phyloP scores from a whole-genome alignment of 257 asterid genomes.

The Catharanthus roseus region DNA sequence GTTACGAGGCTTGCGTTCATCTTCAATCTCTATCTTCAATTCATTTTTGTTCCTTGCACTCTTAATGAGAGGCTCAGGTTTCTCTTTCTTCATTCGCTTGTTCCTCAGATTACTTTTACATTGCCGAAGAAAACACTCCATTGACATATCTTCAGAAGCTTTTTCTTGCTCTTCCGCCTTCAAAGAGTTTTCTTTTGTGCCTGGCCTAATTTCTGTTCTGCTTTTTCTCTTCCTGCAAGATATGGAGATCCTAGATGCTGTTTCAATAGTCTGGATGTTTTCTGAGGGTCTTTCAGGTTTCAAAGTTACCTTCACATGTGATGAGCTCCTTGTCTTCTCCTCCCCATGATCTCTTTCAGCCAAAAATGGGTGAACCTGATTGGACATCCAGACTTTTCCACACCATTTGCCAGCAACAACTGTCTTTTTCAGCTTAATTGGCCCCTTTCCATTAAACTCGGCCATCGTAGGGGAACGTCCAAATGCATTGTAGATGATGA shows the following conservation, averaged over 20 bases:
- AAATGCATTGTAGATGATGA: constrained; percentile 62
- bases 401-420: constrained; percentile 98
- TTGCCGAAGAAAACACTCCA: constrained; percentile 29
- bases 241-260: constrained; percentile 25
- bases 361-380: constrained; percentile 80
- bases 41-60: constrained; percentile 30
- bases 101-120: constrained; percentile 41
- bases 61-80: constrained; percentile 33
- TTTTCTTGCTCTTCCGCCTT: constrained; percentile 27
- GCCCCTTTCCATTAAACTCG: constrained; percentile 38
- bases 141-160: constrained; percentile 14
- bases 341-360: constrained; percentile 45
- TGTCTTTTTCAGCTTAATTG: constrained; percentile 63
- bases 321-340: constrained; percentile 26
- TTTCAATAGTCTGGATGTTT: constrained; percentile 26
- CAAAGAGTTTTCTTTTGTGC: constrained; percentile 25
- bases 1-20: constrained; percentile 20
- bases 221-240: constrained; percentile 44
- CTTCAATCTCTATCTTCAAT: not conserved
- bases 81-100: constrained; percentile 34
- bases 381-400: constrained; percentile 96
- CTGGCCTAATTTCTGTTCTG: constrained; percentile 31
- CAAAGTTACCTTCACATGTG: constrained; percentile 29
- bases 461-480: constrained; percentile 45
- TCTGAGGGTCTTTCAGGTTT: constrained; percentile 43